phyloP scores from a whole-genome alignment of 805 yeast species.

The Ogataea zsoltii region DNA sequence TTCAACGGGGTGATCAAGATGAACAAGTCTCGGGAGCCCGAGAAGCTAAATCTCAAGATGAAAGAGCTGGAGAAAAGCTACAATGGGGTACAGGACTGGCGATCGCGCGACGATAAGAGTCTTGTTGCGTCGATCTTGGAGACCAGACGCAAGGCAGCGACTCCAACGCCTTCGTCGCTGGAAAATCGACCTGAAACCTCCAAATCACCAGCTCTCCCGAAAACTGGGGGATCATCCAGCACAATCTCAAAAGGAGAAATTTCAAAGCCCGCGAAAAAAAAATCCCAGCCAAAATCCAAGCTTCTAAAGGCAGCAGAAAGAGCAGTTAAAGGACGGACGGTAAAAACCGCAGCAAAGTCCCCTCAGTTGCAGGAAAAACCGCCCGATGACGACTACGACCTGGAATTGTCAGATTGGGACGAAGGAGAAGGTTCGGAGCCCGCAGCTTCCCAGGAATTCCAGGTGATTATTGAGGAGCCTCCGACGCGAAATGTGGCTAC shows the following conservation, averaged over 20 bases:
- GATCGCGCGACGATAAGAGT: background rate
- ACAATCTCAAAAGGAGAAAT: no score
- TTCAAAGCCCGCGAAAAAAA: no score
- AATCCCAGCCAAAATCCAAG: background rate
- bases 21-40: constrained; percentile 35
- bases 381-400: no score
- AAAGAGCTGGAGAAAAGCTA: constrained; percentile 4
- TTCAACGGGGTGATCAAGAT: constrained; percentile 31
- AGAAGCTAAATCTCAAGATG: constrained; percentile 18
- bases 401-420: constrained; percentile 29
- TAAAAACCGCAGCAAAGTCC: no score
- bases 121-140: background rate
- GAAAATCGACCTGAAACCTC: no score
- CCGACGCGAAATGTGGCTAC: no score
- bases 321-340: background rate
- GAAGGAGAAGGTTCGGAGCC: constrained; percentile 20
- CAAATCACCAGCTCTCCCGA: no score
- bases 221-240: no score
- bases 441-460: constrained; percentile 10
- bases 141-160: background rate
- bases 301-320: background rate
- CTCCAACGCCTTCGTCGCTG: background rate
- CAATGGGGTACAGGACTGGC: constrained; percentile 1
- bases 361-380: no score
- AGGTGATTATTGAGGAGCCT: constrained; percentile 27